These are phyloP conservation scores for Cercospora sp. DNA, from an alignment of 2,329 filamentous ascomycete genomes.

Conservation along the genomic window DNA sequence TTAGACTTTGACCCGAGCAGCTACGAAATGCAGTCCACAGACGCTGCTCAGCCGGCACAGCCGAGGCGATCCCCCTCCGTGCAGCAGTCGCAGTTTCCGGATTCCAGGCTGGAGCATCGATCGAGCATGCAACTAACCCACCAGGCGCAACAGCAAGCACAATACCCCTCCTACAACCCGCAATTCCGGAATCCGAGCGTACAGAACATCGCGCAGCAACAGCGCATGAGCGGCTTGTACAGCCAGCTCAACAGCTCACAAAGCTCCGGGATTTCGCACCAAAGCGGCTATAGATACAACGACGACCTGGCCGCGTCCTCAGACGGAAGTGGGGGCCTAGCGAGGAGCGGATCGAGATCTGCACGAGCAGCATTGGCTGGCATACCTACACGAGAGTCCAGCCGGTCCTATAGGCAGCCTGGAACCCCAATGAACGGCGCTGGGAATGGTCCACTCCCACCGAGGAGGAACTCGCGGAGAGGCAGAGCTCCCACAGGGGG, in stretches of 20 bases:
- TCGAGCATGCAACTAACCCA: conserved; percentile 47
- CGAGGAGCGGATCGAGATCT: conserved; percentile 64
- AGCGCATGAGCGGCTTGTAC: conserved; percentile 51
- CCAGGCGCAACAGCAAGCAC: conserved; percentile 44
- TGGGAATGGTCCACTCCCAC: conserved; percentile 60
- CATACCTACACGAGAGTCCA: conserved; percentile 65
- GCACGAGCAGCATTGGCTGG: conserved; percentile 60
- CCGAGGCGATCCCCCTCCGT: conserved; percentile 19
- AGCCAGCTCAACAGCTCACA: conserved; percentile 51
- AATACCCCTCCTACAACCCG: conserved; percentile 30
- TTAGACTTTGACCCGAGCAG: conserved; percentile 42
- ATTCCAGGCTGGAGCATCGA: conserved; percentile 42
- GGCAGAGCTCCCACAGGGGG: conserved; percentile 36
- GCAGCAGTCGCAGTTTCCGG: conserved; percentile 19
- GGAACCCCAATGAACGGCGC: conserved; percentile 57
- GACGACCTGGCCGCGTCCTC: conserved; percentile 42
- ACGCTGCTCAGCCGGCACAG: conserved; percentile 10
- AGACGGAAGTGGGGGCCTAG: conserved; percentile 51
- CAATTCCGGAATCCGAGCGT: conserved; percentile 34
- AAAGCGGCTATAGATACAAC: conserved; percentile 50
- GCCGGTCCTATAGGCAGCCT: conserved; percentile 64
- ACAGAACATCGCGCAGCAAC: conserved; percentile 30
- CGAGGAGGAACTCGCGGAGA: conserved; percentile 73
- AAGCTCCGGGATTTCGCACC: conserved; percentile 42
- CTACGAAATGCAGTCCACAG: conserved; percentile 36